A percentile compares a stretch with the other conserved stretches of the same genome.
These are phyloP conservation scores for Phytophthora capsici DNA, from an alignment of 352 stramenopile genomes.

Conservation along the genomic window DNA sequence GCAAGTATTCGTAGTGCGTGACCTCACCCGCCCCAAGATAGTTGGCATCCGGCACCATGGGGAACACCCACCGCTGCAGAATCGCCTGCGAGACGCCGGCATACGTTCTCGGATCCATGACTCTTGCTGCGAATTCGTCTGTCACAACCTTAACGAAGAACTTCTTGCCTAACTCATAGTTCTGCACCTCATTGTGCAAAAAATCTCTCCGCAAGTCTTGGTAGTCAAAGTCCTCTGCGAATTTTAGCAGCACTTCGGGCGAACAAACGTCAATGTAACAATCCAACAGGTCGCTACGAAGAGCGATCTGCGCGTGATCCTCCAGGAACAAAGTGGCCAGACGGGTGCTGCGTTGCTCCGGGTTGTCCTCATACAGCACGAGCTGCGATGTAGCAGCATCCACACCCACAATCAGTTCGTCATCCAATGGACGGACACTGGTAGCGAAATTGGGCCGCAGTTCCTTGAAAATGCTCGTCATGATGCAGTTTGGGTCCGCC, in stretches of 20 bases:
- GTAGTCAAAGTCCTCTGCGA: conserved; percentile 99
- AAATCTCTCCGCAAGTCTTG: conserved; percentile 96
- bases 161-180: conserved; percentile 98
- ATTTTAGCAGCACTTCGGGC: conserved; percentile 97
- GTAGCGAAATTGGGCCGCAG: conserved; percentile 70
- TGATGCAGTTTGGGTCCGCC: conserved; percentile 93
- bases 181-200: conserved; percentile 96
- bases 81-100: conserved; percentile 93
- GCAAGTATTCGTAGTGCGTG: conserved; percentile 80
- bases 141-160: conserved; percentile 95
- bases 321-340: conserved; percentile 81
- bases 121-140: conserved; percentile 93
- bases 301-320: conserved; percentile 86
- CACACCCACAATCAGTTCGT: conserved; percentile 85
- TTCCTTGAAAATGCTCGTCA: conserved; percentile 96
- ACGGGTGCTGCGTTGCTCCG: conserved; percentile 50
- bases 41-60: conserved; percentile 95
- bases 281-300: conserved; percentile 96
- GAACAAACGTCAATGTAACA: conserved; percentile 98
- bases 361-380: conserved; percentile 83
- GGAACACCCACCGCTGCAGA: conserved; percentile 96
- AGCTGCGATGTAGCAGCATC: conserved; percentile 83
- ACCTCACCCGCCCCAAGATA: conserved; percentile 56
- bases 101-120: conserved; percentile 95
- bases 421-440: conserved; percentile 69